Evolutionary conservation across 78 protist genomes (phyloP).

Genomic region (Blattamonas nauphoetae): DNA sequence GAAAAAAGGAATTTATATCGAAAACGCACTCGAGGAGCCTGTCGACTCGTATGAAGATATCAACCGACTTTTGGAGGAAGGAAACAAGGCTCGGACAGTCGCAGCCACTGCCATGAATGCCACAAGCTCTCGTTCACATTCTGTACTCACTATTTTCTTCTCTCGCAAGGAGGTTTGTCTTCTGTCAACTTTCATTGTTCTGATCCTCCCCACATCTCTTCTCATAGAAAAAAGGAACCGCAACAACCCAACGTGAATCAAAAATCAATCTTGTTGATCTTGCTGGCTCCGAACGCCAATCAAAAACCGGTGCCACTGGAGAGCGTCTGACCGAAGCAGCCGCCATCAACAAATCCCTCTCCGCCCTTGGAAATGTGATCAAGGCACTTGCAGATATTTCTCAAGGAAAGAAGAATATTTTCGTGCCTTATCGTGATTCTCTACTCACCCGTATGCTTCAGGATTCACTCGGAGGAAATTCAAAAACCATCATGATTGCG

Average conservation of each 20-base stretch:
- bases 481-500: conserved; percentile 34
- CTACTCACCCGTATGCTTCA: conserved; percentile 70
- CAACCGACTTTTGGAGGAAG: not conserved
- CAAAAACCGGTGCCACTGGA: conserved; percentile 42
- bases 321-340: conserved; percentile 68
- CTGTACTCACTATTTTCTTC: conserved; percentile 60
- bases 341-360: conserved; percentile 71
- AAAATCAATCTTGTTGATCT: conserved; percentile 51
- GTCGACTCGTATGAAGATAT: not conserved
- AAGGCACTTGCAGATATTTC: conserved; percentile 55
- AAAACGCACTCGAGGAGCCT: not conserved
- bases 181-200: not conserved
- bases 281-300: conserved; percentile 54
- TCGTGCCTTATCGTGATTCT: conserved; percentile 89
- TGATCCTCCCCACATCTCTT: not conserved
- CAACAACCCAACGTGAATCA: not conserved
- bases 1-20: not conserved
- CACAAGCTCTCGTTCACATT: conserved; percentile 63
- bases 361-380: conserved; percentile 62
- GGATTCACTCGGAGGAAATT: conserved; percentile 40
- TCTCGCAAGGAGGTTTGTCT: not conserved
- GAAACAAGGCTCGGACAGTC: conserved; percentile 43
- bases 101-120: conserved; percentile 78
- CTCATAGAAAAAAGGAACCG: not conserved
- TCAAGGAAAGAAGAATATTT: conserved; percentile 27